Percentiles rank a stretch among this genome's conserved stretches.
phyloP scores from a whole-genome alignment of 139 green algal genomes.

The Coccomyxa sp. region DNA sequence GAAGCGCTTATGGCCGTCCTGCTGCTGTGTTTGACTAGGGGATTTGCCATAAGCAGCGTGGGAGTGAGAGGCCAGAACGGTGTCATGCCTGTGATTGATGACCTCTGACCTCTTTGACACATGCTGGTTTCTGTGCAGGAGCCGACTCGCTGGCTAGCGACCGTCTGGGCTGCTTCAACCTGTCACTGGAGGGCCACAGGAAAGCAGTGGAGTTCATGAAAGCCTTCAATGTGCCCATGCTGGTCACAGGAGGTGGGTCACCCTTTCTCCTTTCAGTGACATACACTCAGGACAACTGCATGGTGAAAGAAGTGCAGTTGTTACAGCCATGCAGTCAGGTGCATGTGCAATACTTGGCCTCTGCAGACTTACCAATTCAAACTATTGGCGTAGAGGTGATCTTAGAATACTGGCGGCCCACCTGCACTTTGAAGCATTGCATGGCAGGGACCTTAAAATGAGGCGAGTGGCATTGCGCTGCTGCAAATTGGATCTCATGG shows the following conservation, averaged over 20 bases:
- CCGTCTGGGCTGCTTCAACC: conserved; percentile 89
- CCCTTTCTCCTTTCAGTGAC: not conserved
- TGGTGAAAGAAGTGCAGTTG: too few species aligned
- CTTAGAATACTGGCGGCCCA: too few species aligned
- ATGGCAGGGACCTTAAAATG: too few species aligned
- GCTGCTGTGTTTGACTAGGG: too few species aligned
- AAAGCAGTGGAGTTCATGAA: conserved; percentile 90
- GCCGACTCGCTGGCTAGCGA: conserved; percentile 88
- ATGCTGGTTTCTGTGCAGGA: conserved; percentile 32
- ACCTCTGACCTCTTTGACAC: not conserved
- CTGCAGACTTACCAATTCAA: too few species aligned
- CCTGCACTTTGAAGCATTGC: too few species aligned
- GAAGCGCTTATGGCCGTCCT: too few species aligned
- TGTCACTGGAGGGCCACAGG: conserved; percentile 81
- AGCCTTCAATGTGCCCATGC: conserved; percentile 80
- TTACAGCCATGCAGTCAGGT: too few species aligned
- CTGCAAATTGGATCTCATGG: not conserved
- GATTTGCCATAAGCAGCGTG: not conserved
- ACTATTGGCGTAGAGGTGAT: too few species aligned
- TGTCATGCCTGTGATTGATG: too few species aligned
- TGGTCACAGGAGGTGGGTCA: conserved; percentile 66
- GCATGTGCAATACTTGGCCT: too few species aligned
- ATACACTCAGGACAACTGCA: too few species aligned
- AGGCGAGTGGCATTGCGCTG: not conserved
- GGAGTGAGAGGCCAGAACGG: not conserved